Evolutionary conservation across 805 yeast genomes (phyloP), one percentile per base, ranked within the genome.

Genomic region (Wickerhamiella qilinensis): DNA sequence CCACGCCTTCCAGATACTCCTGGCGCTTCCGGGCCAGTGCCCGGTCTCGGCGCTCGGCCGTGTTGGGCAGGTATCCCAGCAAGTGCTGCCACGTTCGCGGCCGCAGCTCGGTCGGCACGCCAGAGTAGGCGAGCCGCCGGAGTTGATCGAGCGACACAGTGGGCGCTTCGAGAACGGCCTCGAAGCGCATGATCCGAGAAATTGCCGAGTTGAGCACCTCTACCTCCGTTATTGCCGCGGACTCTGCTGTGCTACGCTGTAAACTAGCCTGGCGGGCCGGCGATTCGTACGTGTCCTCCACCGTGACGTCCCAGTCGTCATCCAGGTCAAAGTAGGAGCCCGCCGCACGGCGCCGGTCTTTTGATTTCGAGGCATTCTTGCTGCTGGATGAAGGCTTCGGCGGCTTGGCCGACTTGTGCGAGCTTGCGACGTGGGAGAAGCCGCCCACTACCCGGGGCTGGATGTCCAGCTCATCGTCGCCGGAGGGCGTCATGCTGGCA

Each of bases 241-340:
- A 41, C 39, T 61, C 57, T 22, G 59, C 43, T 18, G 52, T 38
- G 33, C 39, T 43, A 22, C 25, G 25, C 25, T 9, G 15, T 16
- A n/a, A 17, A n/a, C 31, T 33, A 38, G 12, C 52, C 46, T 22
- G 55, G 42, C 42, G 53, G 48, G 27, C 57, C 30, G 25, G 21
- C 9, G 50, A 43, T 16, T 35, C 41, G 18, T 51, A 39, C 28
- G 52, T 48, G 20, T 43, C 48, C 39, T 69, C 73, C 39, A 70
- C 75, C 33, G 75, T 77, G 11, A 88, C 93, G 55, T 84, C 88
- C 95, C 95, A 85, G 57, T 84, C 95, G 48, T 81, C 93, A 54
- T 85, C 94, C 41, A 77, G 61, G 53, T 85, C 94, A 33, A 74
- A 63, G 52, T 77, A 78, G n/a, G 15, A 5, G 17, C 35, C 35